phyloP scores from a whole-genome alignment of 805 yeast genomes.

The Scheffersomyces coipomensis region DNA sequence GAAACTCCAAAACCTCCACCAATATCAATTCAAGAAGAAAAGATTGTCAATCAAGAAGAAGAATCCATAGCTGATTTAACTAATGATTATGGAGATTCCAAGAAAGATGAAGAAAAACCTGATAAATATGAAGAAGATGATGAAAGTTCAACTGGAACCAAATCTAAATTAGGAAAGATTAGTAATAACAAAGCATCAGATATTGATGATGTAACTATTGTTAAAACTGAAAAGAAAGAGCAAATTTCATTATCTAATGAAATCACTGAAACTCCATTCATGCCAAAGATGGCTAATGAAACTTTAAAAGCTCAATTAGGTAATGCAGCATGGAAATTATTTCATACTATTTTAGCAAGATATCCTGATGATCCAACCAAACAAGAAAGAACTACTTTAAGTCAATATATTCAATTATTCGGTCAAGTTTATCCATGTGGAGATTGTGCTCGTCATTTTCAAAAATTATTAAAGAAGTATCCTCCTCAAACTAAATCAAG shows the following conservation, averaged over 20 bases:
- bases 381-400: conserved; percentile 62
- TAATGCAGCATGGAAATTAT: conserved; percentile 82
- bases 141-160: not conserved
- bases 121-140: conserved; percentile 1
- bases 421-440: conserved; percentile 96
- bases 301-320: conserved; percentile 83
- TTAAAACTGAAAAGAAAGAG: conserved; percentile 1
- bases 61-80: not conserved
- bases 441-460: conserved; percentile 93
- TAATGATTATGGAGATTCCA: not conserved
- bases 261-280: conserved; percentile 54
- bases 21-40: not conserved
- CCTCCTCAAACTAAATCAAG: conserved; percentile 86
- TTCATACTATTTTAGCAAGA: conserved; percentile 89
- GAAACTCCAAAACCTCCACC: not conserved
- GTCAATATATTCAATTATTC: conserved; percentile 66
- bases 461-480: conserved; percentile 57
- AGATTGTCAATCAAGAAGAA: not conserved
- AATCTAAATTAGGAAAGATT: conserved; percentile 6
- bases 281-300: conserved; percentile 93
- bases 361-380: conserved; percentile 80
- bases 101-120: not conserved
- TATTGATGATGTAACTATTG: conserved; percentile 4
- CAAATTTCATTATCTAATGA: conserved; percentile 9
- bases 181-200: conserved; percentile 2